Percentiles rank a stretch among this genome's conserved stretches.
Conservation (phyloP, 768 basidiomycete genomes). For the Hygrocybe coccinea region DNA sequence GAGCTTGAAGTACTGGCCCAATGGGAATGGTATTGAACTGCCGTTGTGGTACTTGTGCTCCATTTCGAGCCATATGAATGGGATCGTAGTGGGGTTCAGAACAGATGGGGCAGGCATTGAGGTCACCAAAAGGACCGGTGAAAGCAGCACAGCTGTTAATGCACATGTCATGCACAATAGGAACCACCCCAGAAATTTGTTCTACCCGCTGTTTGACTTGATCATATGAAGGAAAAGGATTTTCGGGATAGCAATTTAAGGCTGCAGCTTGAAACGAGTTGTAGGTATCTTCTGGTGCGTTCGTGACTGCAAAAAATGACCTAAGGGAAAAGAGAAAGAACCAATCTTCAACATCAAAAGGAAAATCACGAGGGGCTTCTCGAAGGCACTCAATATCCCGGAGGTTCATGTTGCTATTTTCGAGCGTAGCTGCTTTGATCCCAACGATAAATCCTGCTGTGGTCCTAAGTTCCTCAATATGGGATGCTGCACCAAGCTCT, state of each 20-base stretch:
- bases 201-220: constrained; percentile 21
- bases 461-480: too few relatives aligned
- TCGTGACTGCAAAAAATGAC: not conserved
- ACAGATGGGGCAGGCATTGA: constrained; percentile 23
- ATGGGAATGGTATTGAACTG: constrained; percentile 36
- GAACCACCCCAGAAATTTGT: constrained; percentile 30
- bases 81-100: constrained; percentile 21
- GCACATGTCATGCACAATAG: constrained; percentile 41
- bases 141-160: constrained; percentile 25
- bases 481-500: too few relatives aligned
- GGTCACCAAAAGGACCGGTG: constrained; percentile 14
- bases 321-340: not conserved
- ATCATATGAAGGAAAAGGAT: constrained; percentile 25
- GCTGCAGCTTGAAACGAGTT: constrained; percentile 7
- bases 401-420: too few relatives aligned
- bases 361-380: not conserved
- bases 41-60: constrained; percentile 19
- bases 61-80: not conserved
- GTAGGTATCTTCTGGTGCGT: not conserved
- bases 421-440: too few relatives aligned
- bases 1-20: constrained; percentile 39
- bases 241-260: constrained; percentile 19
- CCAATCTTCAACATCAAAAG: not conserved
- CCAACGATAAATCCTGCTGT: too few relatives aligned
- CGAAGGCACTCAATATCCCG: not conserved